phyloP scores from a whole-genome alignment of 768 basidiomycete species.

The Podaxis sp. region DNA sequence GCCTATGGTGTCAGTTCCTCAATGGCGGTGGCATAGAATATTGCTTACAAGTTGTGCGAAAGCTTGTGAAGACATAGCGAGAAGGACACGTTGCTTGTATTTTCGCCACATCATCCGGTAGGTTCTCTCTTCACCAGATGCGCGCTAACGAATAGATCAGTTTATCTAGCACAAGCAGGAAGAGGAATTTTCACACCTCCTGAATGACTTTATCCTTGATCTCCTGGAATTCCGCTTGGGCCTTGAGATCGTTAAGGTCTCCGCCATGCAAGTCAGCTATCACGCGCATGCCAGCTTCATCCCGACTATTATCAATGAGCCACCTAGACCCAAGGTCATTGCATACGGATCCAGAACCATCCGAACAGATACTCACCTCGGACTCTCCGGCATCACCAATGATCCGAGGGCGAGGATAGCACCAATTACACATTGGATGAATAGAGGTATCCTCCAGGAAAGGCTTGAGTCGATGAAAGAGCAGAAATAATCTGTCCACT shows the following conservation, averaged over 20 bases:
- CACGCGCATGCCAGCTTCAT: slow-evolving; percentile 77
- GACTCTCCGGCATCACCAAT: slow-evolving; percentile 82
- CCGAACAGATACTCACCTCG: slow-evolving; percentile 50
- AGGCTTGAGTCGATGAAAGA: slow-evolving; percentile 79
- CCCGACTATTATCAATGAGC: slow-evolving; percentile 82
- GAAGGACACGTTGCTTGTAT: slow-evolving; percentile 81
- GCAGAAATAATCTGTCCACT: slow-evolving; percentile 93
- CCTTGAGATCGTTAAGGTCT: slow-evolving; percentile 59
- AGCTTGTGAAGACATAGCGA: slow-evolving; percentile 92
- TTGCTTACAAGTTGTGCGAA: slow-evolving; percentile 82
- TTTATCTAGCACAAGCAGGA: no score
- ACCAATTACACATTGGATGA: slow-evolving; percentile 82
- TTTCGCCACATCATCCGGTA: slow-evolving; percentile 79
- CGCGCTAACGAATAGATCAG: slow-evolving; percentile 45
- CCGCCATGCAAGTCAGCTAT: slow-evolving; percentile 84
- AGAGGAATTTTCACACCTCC: slow-evolving; percentile 42
- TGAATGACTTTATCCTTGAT: slow-evolving; percentile 74
- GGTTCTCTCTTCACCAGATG: slow-evolving; percentile 64
- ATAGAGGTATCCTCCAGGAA: slow-evolving; percentile 84
- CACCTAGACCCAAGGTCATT: slow-evolving; percentile 45
- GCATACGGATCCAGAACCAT: background rate
- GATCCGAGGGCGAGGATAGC: slow-evolving; percentile 73
- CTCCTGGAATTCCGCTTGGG: slow-evolving; percentile 77
- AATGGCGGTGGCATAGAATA: background rate
- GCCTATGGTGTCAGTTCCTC: no score